Conservation (phyloP, 129 eudicot species). For the Chrysanthemum lavandulifolium region DNA sequence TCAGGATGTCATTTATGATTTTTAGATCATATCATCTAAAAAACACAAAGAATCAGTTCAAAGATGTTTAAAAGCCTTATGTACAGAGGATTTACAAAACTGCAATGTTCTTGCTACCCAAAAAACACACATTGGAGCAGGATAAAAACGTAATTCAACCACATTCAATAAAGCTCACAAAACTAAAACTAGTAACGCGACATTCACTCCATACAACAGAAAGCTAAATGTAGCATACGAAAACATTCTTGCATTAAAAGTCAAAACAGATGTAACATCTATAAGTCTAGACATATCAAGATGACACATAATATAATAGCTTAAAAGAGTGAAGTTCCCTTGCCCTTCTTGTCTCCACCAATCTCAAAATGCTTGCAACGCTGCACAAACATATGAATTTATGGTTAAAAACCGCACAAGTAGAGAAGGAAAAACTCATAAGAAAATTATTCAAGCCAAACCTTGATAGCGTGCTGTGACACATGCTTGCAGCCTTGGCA, state of each 20-base stretch:
- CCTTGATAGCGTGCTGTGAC: constrained; percentile 46
- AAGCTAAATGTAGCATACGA: not conserved
- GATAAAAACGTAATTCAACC: too few relatives aligned
- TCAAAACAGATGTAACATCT: constrained; percentile 1
- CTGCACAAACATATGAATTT: not conserved
- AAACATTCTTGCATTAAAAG: constrained; percentile 20
- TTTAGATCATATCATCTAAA: too few relatives aligned
- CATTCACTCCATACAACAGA: not conserved
- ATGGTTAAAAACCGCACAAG: not conserved
- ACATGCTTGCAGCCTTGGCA: constrained; percentile 46
- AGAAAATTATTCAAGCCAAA: not conserved
- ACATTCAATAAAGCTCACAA: not conserved
- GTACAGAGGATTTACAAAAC: too few relatives aligned
- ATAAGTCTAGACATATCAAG: not conserved
- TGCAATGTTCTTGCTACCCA: too few relatives aligned
- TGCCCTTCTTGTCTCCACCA: constrained; percentile 52
- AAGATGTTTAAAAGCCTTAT: too few relatives aligned
- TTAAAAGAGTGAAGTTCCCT: constrained; percentile 38
- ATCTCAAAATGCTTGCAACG: constrained; percentile 46
- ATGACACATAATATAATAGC: constrained; percentile 10
- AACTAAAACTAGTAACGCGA: not conserved
- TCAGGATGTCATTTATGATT: too few relatives aligned
- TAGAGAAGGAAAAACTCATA: not conserved
- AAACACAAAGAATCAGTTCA: too few relatives aligned
- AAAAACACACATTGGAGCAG: too few relatives aligned